Base-by-base conservation (phyloP, 495 filamentous ascomycete species). In the Endocarpon pusillum region DNA sequence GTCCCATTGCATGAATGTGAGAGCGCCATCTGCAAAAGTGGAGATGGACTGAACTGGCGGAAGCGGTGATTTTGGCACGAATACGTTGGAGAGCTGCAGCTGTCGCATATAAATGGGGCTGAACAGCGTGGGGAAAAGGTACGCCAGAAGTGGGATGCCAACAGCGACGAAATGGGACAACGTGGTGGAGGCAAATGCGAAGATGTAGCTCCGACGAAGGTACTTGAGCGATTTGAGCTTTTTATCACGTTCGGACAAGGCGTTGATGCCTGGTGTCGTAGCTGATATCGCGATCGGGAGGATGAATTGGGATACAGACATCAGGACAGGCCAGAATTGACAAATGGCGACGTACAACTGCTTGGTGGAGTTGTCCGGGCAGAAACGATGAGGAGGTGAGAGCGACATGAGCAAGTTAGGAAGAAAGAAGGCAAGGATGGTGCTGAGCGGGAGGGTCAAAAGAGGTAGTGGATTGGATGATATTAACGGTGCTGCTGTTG, bases 251-350 rank as follows among this genome's bases (percentile, higher is more conserved):
- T 40, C 34, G 37, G 38, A 21, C 40, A 40, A 33, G 38, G 52
- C 51, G 16, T 59, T 46, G 18, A 39, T 42, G 36, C 55, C 43
- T 6, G 29, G 37, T 27, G 41, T 47, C 48, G 49, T 61, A 34
- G 46, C 58, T 1, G 44, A 58, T 39, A 49, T 49, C 3, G 49
- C 32, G 32, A 40, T 50, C 45, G 46, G 45, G 12, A 55, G 34
- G 8, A 55, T 19, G 0, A 4, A 48, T 39, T 3, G 62, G 41
- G 14, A 59, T 48, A 4, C 52, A 53, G 7, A 52, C 43, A 35
- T 71, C 49, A 44, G 67, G 17, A 66, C 42, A 0, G 73, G 73
- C 48, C 73, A 77, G 0, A 57, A 51, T 38, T 75, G 69, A 71
- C 72, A 76, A 32, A 69, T 29, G 0, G 72, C 67, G 32, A 74